Conservation (phyloP, 208 protist species). For the Crithidia mellificae region DNA sequence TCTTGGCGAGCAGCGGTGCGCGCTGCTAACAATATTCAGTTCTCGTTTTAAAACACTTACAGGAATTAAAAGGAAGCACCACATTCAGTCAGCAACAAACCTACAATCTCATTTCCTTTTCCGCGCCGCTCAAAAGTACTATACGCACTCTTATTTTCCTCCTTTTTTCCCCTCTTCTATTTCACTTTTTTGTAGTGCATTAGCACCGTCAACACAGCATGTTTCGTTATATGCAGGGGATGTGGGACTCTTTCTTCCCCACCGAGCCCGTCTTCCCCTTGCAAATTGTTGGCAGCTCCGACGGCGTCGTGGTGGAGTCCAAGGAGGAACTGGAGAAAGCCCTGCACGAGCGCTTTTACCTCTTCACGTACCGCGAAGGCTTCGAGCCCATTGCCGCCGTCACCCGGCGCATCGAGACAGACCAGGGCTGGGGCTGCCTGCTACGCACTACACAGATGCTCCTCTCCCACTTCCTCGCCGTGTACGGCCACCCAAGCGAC, state of each 20-base stretch:
- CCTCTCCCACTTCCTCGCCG: constrained; percentile 62
- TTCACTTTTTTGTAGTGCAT: no score
- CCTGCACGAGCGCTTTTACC: constrained; percentile 44
- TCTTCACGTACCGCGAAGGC: constrained; percentile 76
- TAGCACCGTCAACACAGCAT: constrained; percentile 10
- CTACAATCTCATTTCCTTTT: neutral
- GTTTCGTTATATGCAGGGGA: constrained; percentile 32
- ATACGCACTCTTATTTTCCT: no score
- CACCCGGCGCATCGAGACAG: constrained; percentile 38
- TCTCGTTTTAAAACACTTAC: no score
- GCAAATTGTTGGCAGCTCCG: constrained; percentile 37
- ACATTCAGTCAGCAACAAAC: no score
- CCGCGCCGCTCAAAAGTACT: no score
- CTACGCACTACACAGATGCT: constrained; percentile 83
- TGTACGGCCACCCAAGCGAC: constrained; percentile 36
- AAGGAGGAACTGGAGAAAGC: constrained; percentile 44
- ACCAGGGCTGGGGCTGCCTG: constrained; percentile 86
- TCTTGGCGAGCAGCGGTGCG: no score
- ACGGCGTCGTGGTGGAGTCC: constrained; percentile 17
- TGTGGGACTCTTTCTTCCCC: constrained; percentile 48
- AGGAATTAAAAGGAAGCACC: no score
- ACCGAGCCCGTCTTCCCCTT: constrained; percentile 36
- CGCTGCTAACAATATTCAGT: no score
- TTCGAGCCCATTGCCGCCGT: constrained; percentile 52
- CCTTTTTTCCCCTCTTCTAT: no score